A percentile compares a stretch with the other conserved stretches of the same genome.
Conservation (phyloP, 1,284 basidiomycete species). For the Stygiomarasmius scandens region DNA sequence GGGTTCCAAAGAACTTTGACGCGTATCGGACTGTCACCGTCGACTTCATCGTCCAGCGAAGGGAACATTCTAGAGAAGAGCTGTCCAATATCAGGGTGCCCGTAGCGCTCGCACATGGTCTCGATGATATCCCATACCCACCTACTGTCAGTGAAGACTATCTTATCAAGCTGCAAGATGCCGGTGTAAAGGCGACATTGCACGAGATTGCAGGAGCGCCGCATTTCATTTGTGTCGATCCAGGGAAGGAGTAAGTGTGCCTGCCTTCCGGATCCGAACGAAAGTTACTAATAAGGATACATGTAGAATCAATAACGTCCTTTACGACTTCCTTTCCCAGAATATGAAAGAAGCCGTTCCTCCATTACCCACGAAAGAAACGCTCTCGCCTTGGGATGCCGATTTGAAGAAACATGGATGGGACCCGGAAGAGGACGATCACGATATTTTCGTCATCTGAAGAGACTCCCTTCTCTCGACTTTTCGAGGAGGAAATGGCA, state of each 20-base stretch:
- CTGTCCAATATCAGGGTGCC: slow-evolving; percentile 19
- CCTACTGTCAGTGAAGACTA: slow-evolving; percentile 1
- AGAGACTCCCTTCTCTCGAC: too few species aligned
- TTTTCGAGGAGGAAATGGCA: too few species aligned
- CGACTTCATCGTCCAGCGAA: slow-evolving; percentile 36
- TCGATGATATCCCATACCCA: slow-evolving; percentile 13
- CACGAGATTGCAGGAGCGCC: slow-evolving; percentile 2
- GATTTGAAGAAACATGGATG: slow-evolving; percentile 6
- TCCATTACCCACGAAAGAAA: neutral
- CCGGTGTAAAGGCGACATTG: slow-evolving; percentile 8
- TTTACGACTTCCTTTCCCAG: slow-evolving; percentile 10
- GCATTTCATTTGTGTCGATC: slow-evolving; percentile 7
- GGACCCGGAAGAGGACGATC: slow-evolving; percentile 5
- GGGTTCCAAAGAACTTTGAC: slow-evolving; percentile 30
- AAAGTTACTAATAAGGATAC: neutral
- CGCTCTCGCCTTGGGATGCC: slow-evolving; percentile 12
- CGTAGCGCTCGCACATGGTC: slow-evolving; percentile 9
- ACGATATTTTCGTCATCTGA: neutral
- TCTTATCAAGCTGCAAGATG: slow-evolving; percentile 1
- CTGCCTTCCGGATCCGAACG: neutral
- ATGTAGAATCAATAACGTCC: slow-evolving; percentile 9
- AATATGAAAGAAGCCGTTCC: neutral
- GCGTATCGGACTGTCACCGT: slow-evolving; percentile 34
- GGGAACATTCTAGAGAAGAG: slow-evolving; percentile 25
- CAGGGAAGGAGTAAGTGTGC: slow-evolving; percentile 3